These are phyloP conservation scores for Megacollybia platyphylla DNA, from an alignment of 1,284 basidiomycete genomes.

Conservation along the genomic window DNA sequence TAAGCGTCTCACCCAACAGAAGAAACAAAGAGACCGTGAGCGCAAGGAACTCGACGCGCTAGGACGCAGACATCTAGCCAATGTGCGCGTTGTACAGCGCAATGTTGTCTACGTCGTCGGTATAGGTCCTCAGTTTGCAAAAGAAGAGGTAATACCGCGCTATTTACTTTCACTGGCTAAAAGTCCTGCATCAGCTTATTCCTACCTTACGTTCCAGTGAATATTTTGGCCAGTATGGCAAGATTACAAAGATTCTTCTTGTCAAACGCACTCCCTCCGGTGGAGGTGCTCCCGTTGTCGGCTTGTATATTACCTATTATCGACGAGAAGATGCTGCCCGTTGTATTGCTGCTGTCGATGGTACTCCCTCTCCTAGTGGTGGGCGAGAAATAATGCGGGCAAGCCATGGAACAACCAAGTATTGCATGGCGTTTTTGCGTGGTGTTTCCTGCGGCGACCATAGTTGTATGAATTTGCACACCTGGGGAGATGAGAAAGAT, in stretches of 20 bases:
- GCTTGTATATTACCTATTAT: conserved; percentile 94
- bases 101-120: conserved; percentile 96
- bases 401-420: conserved; percentile 95
- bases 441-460: conserved; percentile 79
- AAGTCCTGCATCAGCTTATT: conserved; percentile 51
- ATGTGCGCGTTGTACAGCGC: conserved; percentile 93
- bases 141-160: conserved; percentile 71
- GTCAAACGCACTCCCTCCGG: conserved; percentile 79
- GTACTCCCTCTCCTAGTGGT: conserved; percentile 74
- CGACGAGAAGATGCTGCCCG: conserved; percentile 91
- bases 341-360: conserved; percentile 89
- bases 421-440: conserved; percentile 93
- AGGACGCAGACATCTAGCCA: conserved; percentile 81
- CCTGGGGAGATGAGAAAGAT: conserved; percentile 97
- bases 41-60: conserved; percentile 90
- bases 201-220: conserved; percentile 91
- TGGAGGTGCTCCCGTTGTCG: conserved; percentile 69
- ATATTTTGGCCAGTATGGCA: conserved; percentile 98
- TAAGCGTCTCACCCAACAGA: conserved; percentile 90
- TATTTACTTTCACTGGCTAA: conserved; percentile 15
- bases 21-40: conserved; percentile 91
- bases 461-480: conserved; percentile 90
- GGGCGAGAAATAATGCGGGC: conserved; percentile 78
- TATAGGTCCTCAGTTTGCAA: conserved; percentile 79
- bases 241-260: conserved; percentile 92